Percentiles rank a stretch among this genome's conserved stretches.
Evolutionary conservation across 805 yeast genomes (phyloP).

Genomic region (Komagataella ulmi): DNA sequence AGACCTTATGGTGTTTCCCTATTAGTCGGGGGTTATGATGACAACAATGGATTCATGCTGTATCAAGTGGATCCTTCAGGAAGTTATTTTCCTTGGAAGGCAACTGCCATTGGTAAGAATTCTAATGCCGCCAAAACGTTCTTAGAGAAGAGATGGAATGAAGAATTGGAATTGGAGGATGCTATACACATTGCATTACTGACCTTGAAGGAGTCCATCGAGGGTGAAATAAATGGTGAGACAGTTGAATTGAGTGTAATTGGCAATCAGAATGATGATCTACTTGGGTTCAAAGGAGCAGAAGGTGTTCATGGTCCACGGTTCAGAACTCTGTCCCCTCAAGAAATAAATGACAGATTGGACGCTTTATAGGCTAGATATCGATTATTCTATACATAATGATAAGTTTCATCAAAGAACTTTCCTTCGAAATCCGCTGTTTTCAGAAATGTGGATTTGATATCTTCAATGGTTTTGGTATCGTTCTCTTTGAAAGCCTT

Average conservation of each 20-base stretch:
- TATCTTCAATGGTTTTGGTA: neutral
- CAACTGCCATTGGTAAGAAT: conserved; percentile 97
- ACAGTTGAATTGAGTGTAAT: conserved; percentile 87
- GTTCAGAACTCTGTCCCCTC: conserved; percentile 69
- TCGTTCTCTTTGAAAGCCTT: neutral
- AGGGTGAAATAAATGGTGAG: conserved; percentile 95
- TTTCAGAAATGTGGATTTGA: neutral
- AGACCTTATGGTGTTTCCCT: conserved; percentile 97
- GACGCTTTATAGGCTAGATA: conserved; percentile 55
- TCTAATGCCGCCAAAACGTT: conserved; percentile 95
- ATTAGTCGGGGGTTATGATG: conserved; percentile 89
- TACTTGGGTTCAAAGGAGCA: conserved; percentile 81
- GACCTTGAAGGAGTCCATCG: conserved; percentile 91
- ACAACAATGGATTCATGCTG: conserved; percentile 50
- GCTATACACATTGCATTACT: conserved; percentile 93
- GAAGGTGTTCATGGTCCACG: conserved; percentile 74
- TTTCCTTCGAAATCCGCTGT: neutral
- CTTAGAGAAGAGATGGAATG: conserved; percentile 96
- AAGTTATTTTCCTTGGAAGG: conserved; percentile 97
- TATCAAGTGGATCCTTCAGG: conserved; percentile 99
- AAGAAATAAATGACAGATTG: conserved; percentile 91
- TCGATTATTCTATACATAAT: neutral
- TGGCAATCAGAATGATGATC: conserved; percentile 68
- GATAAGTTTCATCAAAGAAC: neutral
- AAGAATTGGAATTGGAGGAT: conserved; percentile 92